Evolutionary conservation across 2,329 filamentous ascomycete species (phyloP).

Genomic region (Xylariaceae sp.): DNA sequence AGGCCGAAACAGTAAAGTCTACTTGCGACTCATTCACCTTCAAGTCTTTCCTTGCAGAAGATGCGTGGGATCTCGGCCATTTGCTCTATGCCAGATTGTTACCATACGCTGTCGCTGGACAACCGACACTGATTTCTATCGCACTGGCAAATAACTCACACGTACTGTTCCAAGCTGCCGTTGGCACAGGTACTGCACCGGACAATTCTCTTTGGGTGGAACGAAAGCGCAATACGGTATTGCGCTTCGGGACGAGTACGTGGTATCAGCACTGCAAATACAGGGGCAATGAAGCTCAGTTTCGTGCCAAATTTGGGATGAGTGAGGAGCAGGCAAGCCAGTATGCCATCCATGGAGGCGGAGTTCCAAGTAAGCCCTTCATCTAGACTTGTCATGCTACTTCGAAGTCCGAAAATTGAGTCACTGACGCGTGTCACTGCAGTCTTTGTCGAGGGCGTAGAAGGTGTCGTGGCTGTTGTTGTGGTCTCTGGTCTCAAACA

Average conservation of each 20-base stretch:
- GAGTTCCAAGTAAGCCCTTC: constrained; percentile 48
- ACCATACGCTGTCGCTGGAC: constrained; percentile 38
- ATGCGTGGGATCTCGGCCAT: constrained; percentile 63
- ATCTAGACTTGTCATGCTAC: neutral
- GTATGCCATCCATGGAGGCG: constrained; percentile 78
- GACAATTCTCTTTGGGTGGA: constrained; percentile 70
- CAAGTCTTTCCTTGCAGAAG: constrained; percentile 56
- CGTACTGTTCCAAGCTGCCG: constrained; percentile 66
- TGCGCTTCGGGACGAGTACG: constrained; percentile 65
- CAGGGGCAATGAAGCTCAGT: constrained; percentile 57
- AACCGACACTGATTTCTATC: constrained; percentile 61
- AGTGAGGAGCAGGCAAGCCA: constrained; percentile 50
- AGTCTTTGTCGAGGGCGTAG: constrained; percentile 66
- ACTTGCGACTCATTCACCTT: constrained; percentile 42
- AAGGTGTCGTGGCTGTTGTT: constrained; percentile 71
- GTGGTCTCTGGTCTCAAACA: constrained; percentile 74
- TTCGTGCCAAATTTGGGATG: constrained; percentile 63
- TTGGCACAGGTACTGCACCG: constrained; percentile 61
- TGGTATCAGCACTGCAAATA: constrained; percentile 71
- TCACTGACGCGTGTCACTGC: neutral
- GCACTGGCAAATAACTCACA: constrained; percentile 55
- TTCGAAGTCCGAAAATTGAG: neutral
- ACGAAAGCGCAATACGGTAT: constrained; percentile 67
- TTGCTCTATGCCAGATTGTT: constrained; percentile 61
- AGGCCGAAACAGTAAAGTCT: constrained; percentile 30